Percentiles rank a stretch among this genome's conserved stretches.
phyloP scores from a whole-genome alignment of 2,329 filamentous ascomycete genomes.

The Colletotrichum incanum region DNA sequence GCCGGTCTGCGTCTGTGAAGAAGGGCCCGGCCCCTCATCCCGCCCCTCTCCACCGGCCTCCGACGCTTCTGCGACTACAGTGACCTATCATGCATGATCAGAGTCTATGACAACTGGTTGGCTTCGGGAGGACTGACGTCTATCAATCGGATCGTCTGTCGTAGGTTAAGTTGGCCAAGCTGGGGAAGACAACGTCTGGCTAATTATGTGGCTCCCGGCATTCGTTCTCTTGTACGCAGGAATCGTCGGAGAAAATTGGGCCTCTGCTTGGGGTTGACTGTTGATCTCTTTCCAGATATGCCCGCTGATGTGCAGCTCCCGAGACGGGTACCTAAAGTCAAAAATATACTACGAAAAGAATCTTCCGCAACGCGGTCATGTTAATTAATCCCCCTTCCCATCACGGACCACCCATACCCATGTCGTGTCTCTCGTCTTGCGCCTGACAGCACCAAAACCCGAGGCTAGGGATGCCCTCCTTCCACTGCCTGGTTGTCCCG shows the following conservation, averaged over 20 bases:
- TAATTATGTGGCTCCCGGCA: slow-evolving; percentile 12
- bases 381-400: not conserved
- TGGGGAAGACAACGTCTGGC: not conserved
- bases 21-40: not conserved
- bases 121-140: not conserved
- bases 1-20: not conserved
- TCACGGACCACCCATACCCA: slow-evolving; percentile 21
- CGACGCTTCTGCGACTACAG: slow-evolving; percentile 26
- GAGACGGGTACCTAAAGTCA: slow-evolving; percentile 21
- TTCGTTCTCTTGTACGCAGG: not conserved
- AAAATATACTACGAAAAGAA: slow-evolving; percentile 37
- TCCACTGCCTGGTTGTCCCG: not conserved
- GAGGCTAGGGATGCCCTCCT: slow-evolving; percentile 15
- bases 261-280: slow-evolving; percentile 10
- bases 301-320: slow-evolving; percentile 32
- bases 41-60: slow-evolving; percentile 26
- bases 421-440: slow-evolving; percentile 6
- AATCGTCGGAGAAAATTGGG: slow-evolving; percentile 30
- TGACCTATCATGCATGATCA: not conserved
- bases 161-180: not conserved
- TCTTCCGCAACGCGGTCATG: slow-evolving; percentile 8
- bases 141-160: not conserved
- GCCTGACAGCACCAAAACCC: slow-evolving; percentile 2
- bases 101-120: no score
- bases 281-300: slow-evolving; percentile 31